Evolutionary conservation across 768 basidiomycete genomes (phyloP).

Genomic region (Lactarius trivialis): DNA sequence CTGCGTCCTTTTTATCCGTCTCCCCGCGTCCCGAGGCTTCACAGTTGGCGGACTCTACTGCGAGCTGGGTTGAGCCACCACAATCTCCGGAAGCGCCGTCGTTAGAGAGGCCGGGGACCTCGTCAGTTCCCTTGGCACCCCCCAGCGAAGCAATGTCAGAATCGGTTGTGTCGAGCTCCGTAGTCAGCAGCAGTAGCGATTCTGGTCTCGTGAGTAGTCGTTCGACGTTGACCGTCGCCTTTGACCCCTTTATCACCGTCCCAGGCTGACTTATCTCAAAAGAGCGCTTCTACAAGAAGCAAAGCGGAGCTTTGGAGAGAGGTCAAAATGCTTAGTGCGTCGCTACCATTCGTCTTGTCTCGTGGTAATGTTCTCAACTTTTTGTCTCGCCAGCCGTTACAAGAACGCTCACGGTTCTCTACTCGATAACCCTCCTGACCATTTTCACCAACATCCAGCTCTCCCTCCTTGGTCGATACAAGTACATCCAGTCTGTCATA

Average conservation of each 20-base stretch:
- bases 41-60: conserved; percentile 32
- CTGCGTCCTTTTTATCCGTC: conserved; percentile 35
- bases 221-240: neutral
- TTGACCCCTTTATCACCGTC: neutral
- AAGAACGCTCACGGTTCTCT: conserved; percentile 77
- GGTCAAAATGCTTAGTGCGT: conserved; percentile 78
- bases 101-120: conserved; percentile 1
- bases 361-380: conserved; percentile 8
- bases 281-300: conserved; percentile 35
- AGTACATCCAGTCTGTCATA: conserved; percentile 67
- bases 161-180: conserved; percentile 23
- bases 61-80: conserved; percentile 41
- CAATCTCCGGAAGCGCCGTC: conserved; percentile 22
- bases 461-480: conserved; percentile 71
- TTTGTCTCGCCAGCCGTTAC: conserved; percentile 61
- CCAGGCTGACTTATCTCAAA: conserved; percentile 19
- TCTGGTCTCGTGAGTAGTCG: conserved; percentile 9
- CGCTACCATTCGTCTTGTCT: neutral
- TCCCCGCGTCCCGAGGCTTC: conserved; percentile 39
- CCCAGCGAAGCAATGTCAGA: conserved; percentile 19
- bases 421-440: conserved; percentile 77
- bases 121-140: neutral
- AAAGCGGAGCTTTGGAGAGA: conserved; percentile 89
- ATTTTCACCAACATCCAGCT: conserved; percentile 87
- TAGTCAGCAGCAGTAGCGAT: conserved; percentile 20